Percentiles rank a stretch among this genome's conserved stretches.
Evolutionary conservation across 2,329 filamentous ascomycete species (phyloP).

Genomic region (Microsporum canis): DNA sequence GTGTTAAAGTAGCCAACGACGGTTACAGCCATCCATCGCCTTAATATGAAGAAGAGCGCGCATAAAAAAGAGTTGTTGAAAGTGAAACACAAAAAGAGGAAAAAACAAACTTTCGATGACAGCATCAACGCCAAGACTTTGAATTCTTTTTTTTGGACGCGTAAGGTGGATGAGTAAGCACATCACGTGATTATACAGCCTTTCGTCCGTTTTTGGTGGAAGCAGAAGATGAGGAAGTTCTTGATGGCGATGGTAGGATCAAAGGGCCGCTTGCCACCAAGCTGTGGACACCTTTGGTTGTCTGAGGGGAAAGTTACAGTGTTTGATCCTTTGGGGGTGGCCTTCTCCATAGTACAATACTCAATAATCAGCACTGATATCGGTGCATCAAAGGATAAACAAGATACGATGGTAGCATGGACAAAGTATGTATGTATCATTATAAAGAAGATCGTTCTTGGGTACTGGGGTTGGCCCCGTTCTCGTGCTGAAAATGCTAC

Average conservation of each 20-base stretch:
- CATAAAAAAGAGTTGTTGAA: background rate
- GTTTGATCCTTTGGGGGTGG: background rate
- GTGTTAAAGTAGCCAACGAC: background rate
- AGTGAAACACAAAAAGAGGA: conserved; percentile 7
- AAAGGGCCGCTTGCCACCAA: background rate
- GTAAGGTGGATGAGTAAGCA: background rate
- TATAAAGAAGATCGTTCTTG: background rate
- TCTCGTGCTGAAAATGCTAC: background rate
- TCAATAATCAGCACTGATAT: background rate
- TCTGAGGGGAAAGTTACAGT: background rate
- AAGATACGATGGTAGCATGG: background rate
- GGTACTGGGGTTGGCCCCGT: background rate
- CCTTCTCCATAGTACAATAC: background rate
- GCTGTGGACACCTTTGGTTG: background rate
- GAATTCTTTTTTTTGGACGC: background rate
- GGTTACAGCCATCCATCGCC: background rate
- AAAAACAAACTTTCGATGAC: conserved; percentile 10
- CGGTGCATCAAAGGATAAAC: background rate
- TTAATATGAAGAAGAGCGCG: background rate
- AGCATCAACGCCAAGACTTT: conserved; percentile 16
- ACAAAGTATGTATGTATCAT: background rate
- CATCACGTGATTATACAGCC: background rate
- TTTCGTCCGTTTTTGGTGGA: too few species aligned
- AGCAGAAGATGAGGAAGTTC: background rate
- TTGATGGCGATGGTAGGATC: background rate